Evolutionary conservation across 192 early-diverging fungal species (phyloP).

Genomic region (Phlyctochytrium planicorne): DNA sequence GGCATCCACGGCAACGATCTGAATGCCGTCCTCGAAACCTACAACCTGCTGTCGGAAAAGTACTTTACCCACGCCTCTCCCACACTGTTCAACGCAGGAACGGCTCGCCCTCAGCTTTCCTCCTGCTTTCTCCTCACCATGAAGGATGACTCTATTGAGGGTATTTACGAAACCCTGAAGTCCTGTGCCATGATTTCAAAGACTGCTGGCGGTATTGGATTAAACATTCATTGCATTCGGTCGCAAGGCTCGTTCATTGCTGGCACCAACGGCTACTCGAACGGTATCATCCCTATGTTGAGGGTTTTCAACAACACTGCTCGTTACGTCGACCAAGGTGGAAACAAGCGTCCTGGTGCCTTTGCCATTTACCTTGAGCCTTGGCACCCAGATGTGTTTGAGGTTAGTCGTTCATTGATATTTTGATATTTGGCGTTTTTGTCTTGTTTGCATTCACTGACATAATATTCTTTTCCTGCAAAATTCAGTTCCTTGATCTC

Average conservation of each 20-base stretch:
- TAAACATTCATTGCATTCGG: conserved; percentile 97
- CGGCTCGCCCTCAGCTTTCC: conserved; percentile 91
- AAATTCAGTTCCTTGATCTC: conserved; percentile 81
- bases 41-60: conserved; percentile 83
- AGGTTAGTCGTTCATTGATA: conserved; percentile 17
- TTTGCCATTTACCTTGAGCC: conserved; percentile 99
- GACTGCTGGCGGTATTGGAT: conserved; percentile 94
- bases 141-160: conserved; percentile 96
- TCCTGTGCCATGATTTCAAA: conserved; percentile 98
- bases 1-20: conserved; percentile 95
- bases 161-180: conserved; percentile 97
- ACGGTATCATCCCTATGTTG: conserved; percentile 96
- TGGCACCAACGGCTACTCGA: conserved; percentile 95
- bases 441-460: conserved; percentile 1
- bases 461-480: conserved; percentile 8
- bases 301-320: conserved; percentile 99
- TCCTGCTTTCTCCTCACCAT: conserved; percentile 94
- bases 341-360: conserved; percentile 96
- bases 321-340: conserved; percentile 98
- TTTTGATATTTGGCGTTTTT: neutral
- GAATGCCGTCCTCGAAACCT: conserved; percentile 87
- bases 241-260: conserved; percentile 95
- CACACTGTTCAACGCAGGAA: conserved; percentile 98
- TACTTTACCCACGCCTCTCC: conserved; percentile 97
- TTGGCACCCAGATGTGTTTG: conserved; percentile 98